Base-by-base conservation (phyloP, 164 flowering plant species). In the Magnolia kwangsiensis region DNA sequence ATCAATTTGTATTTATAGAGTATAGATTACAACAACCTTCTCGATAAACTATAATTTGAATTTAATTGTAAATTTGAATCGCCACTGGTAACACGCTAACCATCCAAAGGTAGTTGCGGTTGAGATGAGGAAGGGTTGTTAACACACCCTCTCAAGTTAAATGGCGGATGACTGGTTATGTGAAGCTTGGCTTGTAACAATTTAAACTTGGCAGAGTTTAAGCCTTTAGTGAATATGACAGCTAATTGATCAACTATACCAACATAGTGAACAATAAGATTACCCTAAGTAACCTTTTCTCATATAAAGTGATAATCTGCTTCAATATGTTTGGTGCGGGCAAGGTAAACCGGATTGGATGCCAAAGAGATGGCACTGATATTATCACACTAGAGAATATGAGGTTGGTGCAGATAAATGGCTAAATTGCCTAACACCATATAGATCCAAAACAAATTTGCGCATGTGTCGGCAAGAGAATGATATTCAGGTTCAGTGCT, bases 271-370 rank as follows among this genome's bases (percentile, higher is more conserved):
- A 49, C 55, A 11, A 16, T 18, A 20, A 71, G 31, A 37, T 37
- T 20, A n/a, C 55, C 51, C 51, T 7, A 1, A 5, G 19, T 16
- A 18, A 71, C 13, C 45, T 71, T 37, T 50, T 71, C 73, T 50
- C 10, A 0, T 14, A 50, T 14, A 19, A 71, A 71, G 45, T 71
- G 61, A 50, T 71, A 71, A 49, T 71, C 27, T 1, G 20, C 24
- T n/a, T 50, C 73, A 37, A 71, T 7, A 50, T 71, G 73, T 50
- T 71, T 71, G n/a, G 58, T 71, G 16, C 24, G 61, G 19, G 51
- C 51, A 71, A 45, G 23, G 23, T 24, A 71, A 1, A 71, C 14
- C 4, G 4, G 58, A 4, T 37, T 71, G 7, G 24, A 24, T 21
- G 73, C 71, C 2, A 68, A 19, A 14, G 23, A 31, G 23, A 37